phyloP scores from a whole-genome alignment of 345 rosid genomes.

The Eucalyptus erythrocorys region DNA sequence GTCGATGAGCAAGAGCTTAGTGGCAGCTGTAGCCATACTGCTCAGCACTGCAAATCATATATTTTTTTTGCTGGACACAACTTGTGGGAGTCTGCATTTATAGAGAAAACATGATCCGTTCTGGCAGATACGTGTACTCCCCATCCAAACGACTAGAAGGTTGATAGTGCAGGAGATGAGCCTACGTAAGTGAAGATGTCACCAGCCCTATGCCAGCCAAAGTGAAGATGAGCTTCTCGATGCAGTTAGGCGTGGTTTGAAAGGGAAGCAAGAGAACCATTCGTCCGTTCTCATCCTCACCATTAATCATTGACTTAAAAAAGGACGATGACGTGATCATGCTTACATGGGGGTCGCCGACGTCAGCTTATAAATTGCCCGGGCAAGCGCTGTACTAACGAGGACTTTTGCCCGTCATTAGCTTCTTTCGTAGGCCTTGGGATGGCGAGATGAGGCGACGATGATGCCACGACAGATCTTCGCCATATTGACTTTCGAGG shows the following conservation, averaged over 20 bases:
- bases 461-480: not conserved
- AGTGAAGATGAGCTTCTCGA: not conserved
- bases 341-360: not conserved
- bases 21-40: not conserved
- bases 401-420: not conserved
- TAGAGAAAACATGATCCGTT: not conserved
- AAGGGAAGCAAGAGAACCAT: not conserved
- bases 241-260: not conserved
- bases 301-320: not conserved
- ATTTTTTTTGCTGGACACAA: not conserved
- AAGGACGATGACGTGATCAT: not conserved
- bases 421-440: not conserved
- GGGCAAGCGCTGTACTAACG: not conserved
- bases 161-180: not conserved
- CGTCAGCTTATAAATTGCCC: not conserved
- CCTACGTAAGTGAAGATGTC: not conserved
- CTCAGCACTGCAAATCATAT: not conserved
- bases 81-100: not conserved
- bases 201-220: not conserved
- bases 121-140: not conserved
- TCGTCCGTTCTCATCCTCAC: not conserved
- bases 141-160: not conserved
- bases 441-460: not conserved
- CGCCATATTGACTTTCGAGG: not conserved
- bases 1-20: constrained; percentile 34